Base-by-base conservation (phyloP, 108 stramenopile genomes). In the Hondaea fermentalgiana region DNA sequence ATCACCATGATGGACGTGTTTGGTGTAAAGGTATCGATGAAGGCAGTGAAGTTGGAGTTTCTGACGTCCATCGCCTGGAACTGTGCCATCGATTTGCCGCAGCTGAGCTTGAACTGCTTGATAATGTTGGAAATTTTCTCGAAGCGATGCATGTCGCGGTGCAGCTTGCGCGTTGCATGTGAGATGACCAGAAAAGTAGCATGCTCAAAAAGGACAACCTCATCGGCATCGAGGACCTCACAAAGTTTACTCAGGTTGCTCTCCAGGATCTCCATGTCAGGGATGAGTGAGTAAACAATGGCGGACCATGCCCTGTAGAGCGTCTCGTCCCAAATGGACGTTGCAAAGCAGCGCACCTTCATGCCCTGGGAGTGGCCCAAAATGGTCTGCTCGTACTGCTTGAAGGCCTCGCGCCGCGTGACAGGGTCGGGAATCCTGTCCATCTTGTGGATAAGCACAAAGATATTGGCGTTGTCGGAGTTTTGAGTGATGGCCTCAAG, bases 51-150 rank as follows among this genome's bases (percentile, higher is more conserved):
- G 59, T 92, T 90, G 3, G 94, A 93, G 92, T 98, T 98, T 28
- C 94, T 92, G 29, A 98, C 98, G 90, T 97, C 94, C 98, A 98
- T 98, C 8, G 97, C 97, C 89, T 97, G 96, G 90, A 99, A 98
- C 88, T 96, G 94, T 8, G 96, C 96, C 90, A 97, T 95, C 4
- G 97, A 95, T 93, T 98, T 98, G 87, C 96, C 96, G 89, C 98
- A 98, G 90, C 93, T 93, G 42, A 98, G 95, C 90, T 99, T 99
- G 95, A 99, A 98, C 90, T 99, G 98, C 92, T 99, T 99, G 91
- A 99, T 96, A 94, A 99, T 99, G 89, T 99, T 99, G 92, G 96
- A 96, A 59, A 99, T 98, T 90, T 98, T 98, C 95, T 99, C 99
- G 95, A 97, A 98, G 35, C 99, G 96, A 90, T 99, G 99, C n/a